Conservation (phyloP, 768 basidiomycete genomes). For the Suillus discolor region DNA sequence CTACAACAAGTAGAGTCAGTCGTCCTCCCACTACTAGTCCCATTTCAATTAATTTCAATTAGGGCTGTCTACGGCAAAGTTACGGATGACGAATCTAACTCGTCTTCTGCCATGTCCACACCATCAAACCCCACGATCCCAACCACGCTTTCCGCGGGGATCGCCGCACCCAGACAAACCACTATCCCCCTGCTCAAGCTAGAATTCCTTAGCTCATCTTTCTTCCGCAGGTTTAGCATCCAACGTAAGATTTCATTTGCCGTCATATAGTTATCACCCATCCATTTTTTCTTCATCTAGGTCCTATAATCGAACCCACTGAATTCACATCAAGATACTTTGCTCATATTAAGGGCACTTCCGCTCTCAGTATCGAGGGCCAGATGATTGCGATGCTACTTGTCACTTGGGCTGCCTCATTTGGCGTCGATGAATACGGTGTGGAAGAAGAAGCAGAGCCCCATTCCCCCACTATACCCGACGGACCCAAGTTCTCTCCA, state of each 20-base stretch:
- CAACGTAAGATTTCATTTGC: slow-evolving; percentile 61
- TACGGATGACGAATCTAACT: slow-evolving; percentile 42
- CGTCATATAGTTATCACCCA: slow-evolving; percentile 7
- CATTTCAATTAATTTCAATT: slow-evolving; percentile 12
- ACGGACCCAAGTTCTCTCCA: slow-evolving; percentile 12
- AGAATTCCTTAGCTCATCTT: slow-evolving; percentile 83
- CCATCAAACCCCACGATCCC: slow-evolving; percentile 24
- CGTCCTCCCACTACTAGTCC: slow-evolving; percentile 7
- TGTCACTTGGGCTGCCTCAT: slow-evolving; percentile 88
- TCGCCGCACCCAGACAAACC: slow-evolving; percentile 24
- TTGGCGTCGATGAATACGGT: slow-evolving; percentile 84
- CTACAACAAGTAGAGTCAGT: slow-evolving; percentile 85
- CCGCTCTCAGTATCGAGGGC: slow-evolving; percentile 70
- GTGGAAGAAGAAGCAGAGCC: slow-evolving; percentile 40
- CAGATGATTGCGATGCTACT: slow-evolving; percentile 77
- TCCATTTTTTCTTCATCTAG: slow-evolving; percentile 41
- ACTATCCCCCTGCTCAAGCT: slow-evolving; percentile 72
- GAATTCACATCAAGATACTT: slow-evolving; percentile 79
- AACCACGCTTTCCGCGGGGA: slow-evolving; percentile 11
- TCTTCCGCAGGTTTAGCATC: slow-evolving; percentile 82
- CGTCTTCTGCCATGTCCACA: slow-evolving; percentile 17
- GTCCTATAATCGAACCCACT: slow-evolving; percentile 80
- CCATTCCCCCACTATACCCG: slow-evolving; percentile 7
- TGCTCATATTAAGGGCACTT: slow-evolving; percentile 63
- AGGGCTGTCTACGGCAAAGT: slow-evolving; percentile 82